A percentile compares a stretch with the other conserved stretches of the same genome.
These are phyloP conservation scores for Basipetospora chlamydospora DNA, from an alignment of 2,329 filamentous ascomycete genomes.

Conservation along the genomic window DNA sequence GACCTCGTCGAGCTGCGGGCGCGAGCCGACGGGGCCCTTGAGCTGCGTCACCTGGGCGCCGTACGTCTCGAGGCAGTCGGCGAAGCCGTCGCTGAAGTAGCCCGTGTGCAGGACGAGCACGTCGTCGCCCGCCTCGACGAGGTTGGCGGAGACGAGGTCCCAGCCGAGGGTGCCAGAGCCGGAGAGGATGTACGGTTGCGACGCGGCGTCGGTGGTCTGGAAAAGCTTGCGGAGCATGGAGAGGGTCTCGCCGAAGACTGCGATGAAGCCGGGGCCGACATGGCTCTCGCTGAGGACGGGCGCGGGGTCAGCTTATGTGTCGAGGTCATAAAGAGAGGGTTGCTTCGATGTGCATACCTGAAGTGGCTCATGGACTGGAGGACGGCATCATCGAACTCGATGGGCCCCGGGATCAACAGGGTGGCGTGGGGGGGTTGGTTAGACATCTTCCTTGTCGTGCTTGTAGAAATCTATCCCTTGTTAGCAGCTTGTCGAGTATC, in stretches of 20 bases:
- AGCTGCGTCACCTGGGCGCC: slow-evolving; percentile 82
- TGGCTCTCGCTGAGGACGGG: slow-evolving; percentile 95
- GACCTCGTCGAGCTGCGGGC: slow-evolving; percentile 74
- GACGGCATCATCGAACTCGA: slow-evolving; percentile 96
- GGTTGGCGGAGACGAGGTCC: slow-evolving; percentile 90
- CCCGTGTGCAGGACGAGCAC: slow-evolving; percentile 88
- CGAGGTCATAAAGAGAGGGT: too few species aligned
- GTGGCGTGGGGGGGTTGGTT: slow-evolving; percentile 49
- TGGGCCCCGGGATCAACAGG: slow-evolving; percentile 89
- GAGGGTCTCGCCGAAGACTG: slow-evolving; percentile 79
- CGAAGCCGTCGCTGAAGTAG: slow-evolving; percentile 94
- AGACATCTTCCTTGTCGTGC: slow-evolving; percentile 31
- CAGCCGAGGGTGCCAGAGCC: slow-evolving; percentile 93
- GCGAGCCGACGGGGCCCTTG: slow-evolving; percentile 74
- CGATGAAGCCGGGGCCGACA: slow-evolving; percentile 77
- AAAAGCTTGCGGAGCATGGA: slow-evolving; percentile 84
- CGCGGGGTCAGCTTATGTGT: slow-evolving; percentile 2
- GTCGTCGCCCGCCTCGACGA: slow-evolving; percentile 78
- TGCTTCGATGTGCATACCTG: too few species aligned
- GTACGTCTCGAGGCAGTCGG: slow-evolving; percentile 82
- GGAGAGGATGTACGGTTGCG: slow-evolving; percentile 86
- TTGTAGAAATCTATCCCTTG: neutral
- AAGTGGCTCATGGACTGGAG: slow-evolving; percentile 90
- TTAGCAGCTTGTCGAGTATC: too few species aligned
- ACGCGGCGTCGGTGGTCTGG: slow-evolving; percentile 66